Base-by-base conservation (phyloP, 169 alveolate genomes). In the Plasmodium malariae region DNA sequence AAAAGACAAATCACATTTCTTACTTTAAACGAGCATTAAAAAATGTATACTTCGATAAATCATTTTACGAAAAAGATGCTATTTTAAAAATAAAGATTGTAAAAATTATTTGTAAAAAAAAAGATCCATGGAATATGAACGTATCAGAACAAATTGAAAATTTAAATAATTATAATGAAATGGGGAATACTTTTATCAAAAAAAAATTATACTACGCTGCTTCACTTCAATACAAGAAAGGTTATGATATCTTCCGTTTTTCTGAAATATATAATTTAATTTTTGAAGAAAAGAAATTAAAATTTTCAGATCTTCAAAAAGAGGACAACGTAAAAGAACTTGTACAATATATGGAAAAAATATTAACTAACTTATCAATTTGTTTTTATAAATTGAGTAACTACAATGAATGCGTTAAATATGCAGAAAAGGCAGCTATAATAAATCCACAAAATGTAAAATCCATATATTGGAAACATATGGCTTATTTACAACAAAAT, bases 121-220 rank as follows among this genome's bases (percentile, higher is more conserved):
- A 86, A 70, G 87, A 86, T 72, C 87, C 92, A 12, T 86, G 92
- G 92, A 86, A 86, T 21, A 86, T 86, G 92, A 68, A 57, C 17
- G 40, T 40, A 36, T 40, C 63, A 86, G 92, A 86, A 57, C 86
- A 69, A 86, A 36, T 86, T 26, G 92, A 86, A 59, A 54, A 86
- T 62, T 34, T 86, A 54, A 86, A 70, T 57, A 86, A 55, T 36
- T 86, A 86, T 48, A 86, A 69, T 45, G 65, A 71, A 57, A 86
- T 37, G 65, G 92, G 92, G 2, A 86, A 86, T 49, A 21, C 9
- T 9, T 86, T 86, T 86, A 86, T 54, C 74, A 55, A 71, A 57
- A 40, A n/a, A 40, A 70, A 70, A 24, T 45, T 86, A 24, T 26
- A 28, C 14, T 57, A 86, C 32, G 92, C 92, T 37, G 92, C 92